Evolutionary conservation across 805 yeast genomes (phyloP), one percentile per base, ranked within the genome.

Genomic region (Kregervanrija fluxuum): DNA sequence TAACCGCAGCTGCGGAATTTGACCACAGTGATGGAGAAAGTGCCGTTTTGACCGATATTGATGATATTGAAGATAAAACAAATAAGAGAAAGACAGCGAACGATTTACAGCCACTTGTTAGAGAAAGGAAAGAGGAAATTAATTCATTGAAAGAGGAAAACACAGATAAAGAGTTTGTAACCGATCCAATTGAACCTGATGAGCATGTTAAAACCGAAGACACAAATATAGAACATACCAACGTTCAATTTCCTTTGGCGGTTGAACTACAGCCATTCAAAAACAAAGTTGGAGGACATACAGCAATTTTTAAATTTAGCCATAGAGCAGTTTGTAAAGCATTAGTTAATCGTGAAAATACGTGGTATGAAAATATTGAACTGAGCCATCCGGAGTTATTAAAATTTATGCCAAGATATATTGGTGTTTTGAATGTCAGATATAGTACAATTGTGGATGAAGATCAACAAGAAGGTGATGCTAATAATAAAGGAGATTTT

Each of bases 261-360:
- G 96, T 90, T 1, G 97, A 91, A 60, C 66, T 91, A 47, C 78
- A 86, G 43, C 98, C 98, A 1, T 91, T 90, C 65, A 81, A 82
- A 45, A 89, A 93, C 60, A 89, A 86, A 59, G 98, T 93, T 16
- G 99, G 99, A 8, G 99, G 99, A 0, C 99, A 93, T 61, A 91
- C 97, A 0, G 97, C 97, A 1, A 89, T 93, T 33, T 93, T 91
- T 67, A 77, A 91, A 51, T 93, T 93, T 60, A 84, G 95, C 4
- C 85, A 81, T 53, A 72, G 86, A 47, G 98, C 97, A 0, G 96
- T 93, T 13, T 93, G 98, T 64, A 93, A 93, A 63, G 93, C 93
- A 1, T 69, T 95, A 48, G 87, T 89, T 48, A 88, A 86, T 55
- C 73, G 96, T 46, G 99, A 93, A 59, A 87, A 93, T 64, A 66